phyloP scores from a whole-genome alignment of 1,284 basidiomycete species.

The Neonothopanus nambi region DNA sequence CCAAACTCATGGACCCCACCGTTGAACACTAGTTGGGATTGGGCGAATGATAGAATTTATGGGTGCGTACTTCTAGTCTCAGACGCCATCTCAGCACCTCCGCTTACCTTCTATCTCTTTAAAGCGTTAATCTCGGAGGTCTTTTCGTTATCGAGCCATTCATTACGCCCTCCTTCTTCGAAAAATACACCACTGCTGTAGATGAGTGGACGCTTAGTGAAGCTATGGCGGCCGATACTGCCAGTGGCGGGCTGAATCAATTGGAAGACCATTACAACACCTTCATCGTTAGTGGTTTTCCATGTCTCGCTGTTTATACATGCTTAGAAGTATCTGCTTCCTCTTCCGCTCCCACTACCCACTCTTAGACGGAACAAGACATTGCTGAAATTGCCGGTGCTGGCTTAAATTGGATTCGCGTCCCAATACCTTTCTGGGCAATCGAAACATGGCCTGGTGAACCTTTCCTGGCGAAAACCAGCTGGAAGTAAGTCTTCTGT shows the following conservation, averaged over 20 bases:
- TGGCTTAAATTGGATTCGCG: constrained; percentile 83
- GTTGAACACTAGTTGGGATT: constrained; percentile 65
- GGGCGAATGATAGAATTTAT: constrained; percentile 43
- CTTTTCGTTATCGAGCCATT: constrained; percentile 78
- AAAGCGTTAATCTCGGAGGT: constrained; percentile 74
- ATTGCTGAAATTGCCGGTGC: constrained; percentile 90
- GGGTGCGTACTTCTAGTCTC: constrained; percentile 27
- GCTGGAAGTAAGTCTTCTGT: constrained; percentile 65
- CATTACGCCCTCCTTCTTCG: constrained; percentile 77
- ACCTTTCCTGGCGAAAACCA: constrained; percentile 75
- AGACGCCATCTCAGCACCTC: background rate
- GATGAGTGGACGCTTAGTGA: constrained; percentile 81
- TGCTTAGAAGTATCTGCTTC: background rate
- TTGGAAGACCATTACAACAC: constrained; percentile 81
- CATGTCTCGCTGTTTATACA: background rate
- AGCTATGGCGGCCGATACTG: constrained; percentile 65
- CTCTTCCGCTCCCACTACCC: background rate
- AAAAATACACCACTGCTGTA: constrained; percentile 60
- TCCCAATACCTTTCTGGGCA: constrained; percentile 88
- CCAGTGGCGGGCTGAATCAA: constrained; percentile 56
- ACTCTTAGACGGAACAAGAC: constrained; percentile 81
- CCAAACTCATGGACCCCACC: constrained; percentile 65
- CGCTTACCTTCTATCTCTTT: background rate
- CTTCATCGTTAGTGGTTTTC: constrained; percentile 62
- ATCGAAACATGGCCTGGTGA: constrained; percentile 76